These are phyloP conservation scores for Neurospora sp. DNA, from an alignment of 495 filamentous ascomycete species.

Conservation along the genomic window DNA sequence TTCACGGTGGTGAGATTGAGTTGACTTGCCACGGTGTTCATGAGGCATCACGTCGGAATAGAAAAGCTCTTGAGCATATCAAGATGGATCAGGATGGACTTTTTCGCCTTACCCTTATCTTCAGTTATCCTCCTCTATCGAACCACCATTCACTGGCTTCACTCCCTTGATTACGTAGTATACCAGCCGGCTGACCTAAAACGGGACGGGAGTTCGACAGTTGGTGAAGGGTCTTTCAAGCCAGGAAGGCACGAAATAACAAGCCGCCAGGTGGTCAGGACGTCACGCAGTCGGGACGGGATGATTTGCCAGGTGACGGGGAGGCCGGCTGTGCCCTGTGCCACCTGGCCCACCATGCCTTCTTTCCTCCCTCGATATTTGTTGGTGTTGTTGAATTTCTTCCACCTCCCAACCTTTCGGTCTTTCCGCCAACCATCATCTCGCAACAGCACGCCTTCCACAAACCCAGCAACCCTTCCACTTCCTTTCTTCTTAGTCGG, in stretches of 20 bases:
- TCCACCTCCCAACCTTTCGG: neutral
- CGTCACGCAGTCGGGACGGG: neutral
- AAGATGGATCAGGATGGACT: no score
- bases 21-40: no score
- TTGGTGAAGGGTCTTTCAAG: neutral
- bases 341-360: neutral
- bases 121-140: no score
- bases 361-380: neutral
- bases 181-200: neutral
- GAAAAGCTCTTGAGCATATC: no score
- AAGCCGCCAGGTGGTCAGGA: neutral
- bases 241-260: neutral
- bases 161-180: neutral
- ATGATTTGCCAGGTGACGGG: neutral
- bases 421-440: neutral
- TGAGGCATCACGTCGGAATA: no score
- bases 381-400: neutral
- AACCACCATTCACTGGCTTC: neutral
- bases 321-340: neutral
- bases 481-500: neutral
- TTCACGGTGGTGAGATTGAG: no score
- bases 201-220: neutral
- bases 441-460: neutral
- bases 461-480: neutral
- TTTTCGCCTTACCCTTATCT: no score